Evolutionary conservation across 2,329 filamentous ascomycete genomes (phyloP), one percentile per base, ranked within the genome.

Genomic region (Fusarium sp.): DNA sequence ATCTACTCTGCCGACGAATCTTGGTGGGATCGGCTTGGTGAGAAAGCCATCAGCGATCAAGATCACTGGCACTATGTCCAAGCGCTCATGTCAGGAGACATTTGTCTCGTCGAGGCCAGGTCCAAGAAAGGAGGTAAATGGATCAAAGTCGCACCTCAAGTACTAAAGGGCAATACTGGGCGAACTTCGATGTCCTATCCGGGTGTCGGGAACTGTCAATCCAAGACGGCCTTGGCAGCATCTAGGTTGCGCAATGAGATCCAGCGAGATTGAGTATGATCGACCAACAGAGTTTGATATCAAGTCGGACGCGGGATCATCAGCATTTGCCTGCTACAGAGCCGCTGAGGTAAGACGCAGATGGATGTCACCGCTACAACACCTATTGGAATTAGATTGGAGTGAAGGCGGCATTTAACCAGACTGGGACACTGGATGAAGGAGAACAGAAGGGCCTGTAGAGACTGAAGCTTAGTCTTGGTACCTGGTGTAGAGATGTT

Each of bases 31-130:
- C 26, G 51, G 7, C 54, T 77, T 28, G 59, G 49, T 12, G 41
- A 58, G 12, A 26, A 36, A n/a, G 69, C 63, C 15, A 35, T 13
- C 12, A 38, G 63, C 5, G 69, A 78, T 26, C 39, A 54, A 12
- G 24, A 54, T 11, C 41, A 56, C 17, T 79, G 77, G 77, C 17
- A 47, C 10, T 47, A 55, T 39, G 64, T 79, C 6, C 67, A 71
- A 49, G 47, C 52, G 15, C 63, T 75, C 52, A 79, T 79, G 77
- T 47, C 69, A 14, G 26, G 56, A 9, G 74, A 74, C 24, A 39
- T 66, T 9, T 79, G 77, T 63, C 48, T 78, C 11, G 62, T 76
- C 28, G 72, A 78, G 28, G 64, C 68, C 33, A 67, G 59, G 22
- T 70, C 76, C 35, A 72, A 69, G 57, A 66, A 61, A 18, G 77